Evolutionary conservation across 148 eudicot genomes (phyloP), one percentile per base, ranked within the genome.

Genomic region (Hydrangea macrophylla): DNA sequence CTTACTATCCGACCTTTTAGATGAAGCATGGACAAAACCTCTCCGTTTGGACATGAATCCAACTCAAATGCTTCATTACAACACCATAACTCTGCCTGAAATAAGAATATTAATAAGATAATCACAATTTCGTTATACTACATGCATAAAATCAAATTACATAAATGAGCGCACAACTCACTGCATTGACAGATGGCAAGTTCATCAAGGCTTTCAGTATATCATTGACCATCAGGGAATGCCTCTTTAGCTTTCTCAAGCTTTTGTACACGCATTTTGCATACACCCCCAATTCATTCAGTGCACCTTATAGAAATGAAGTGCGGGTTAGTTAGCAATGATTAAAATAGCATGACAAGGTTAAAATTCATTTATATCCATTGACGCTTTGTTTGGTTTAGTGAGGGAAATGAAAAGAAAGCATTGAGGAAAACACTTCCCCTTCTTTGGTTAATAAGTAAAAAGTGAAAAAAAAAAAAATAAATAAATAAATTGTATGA

Each of bases 31-130:
- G 80, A 76, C 32, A 83, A 67, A 62, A 78, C 79, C 76, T 80
- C 84, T 0, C 87, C 84, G 18, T 80, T 83, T 76, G 64, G 75
- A 61, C 65, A 63, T 11, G 76, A 65, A 68, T 83, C 82, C 36
- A 77, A 33, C 65, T 83, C 84, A 44, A 73, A 73, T 26, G 70
- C 75, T 73, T 83, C 84, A 80, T 64, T 48, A 67, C 76, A 75
- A 58, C 61, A 62, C 87, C 87, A 83, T 73, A 83, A 62, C 33
- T 78, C 87, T 65, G 62, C 72, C 87, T 83, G 78, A 53, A 81
- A 61, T 26, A 62, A 62, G 7, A 55, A 37, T 23, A 60, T 50
- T 66, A 53, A 18, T n/a, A n/a, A n/a, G n/a, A n/a, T n/a, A n/a
- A n/a, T n/a, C n/a, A n/a, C n/a, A n/a, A n/a, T n/a, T n/a, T n/a